Evolutionary conservation across 192 early-diverging fungal genomes (phyloP).

Genomic region (Coemansia guatemalensis): DNA sequence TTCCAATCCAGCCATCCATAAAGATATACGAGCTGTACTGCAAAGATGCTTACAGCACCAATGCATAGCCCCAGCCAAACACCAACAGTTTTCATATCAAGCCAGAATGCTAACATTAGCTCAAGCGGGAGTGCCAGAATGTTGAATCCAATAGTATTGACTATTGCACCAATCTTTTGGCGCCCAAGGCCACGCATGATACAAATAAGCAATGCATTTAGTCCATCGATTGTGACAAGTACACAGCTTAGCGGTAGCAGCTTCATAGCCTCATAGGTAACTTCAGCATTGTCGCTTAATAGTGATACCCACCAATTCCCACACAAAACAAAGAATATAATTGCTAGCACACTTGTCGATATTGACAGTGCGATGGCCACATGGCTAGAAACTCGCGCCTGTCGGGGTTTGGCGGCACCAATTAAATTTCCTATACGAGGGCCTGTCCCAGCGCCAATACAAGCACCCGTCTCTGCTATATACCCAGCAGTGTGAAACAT

Average conservation of each 20-base stretch:
- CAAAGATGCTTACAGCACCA: slow-evolving; percentile 3
- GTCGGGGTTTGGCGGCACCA: slow-evolving; percentile 54
- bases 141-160: slow-evolving; percentile 49
- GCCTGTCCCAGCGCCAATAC: slow-evolving; percentile 67
- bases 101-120: slow-evolving; percentile 31
- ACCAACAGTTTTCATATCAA: slow-evolving; percentile 15
- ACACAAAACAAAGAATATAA: slow-evolving; percentile 8
- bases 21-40: slow-evolving; percentile 18
- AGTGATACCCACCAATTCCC: slow-evolving; percentile 30
- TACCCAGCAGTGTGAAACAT: slow-evolving; percentile 63
- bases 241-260: slow-evolving; percentile 70
- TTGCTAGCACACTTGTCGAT: slow-evolving; percentile 38
- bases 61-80: slow-evolving; percentile 31
- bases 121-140: slow-evolving; percentile 42
- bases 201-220: slow-evolving; percentile 55
- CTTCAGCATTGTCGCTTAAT: slow-evolving; percentile 64
- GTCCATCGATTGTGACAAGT: slow-evolving; percentile 56
- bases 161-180: slow-evolving; percentile 44
- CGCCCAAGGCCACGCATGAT: slow-evolving; percentile 49
- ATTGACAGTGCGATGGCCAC: slow-evolving; percentile 57
- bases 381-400: slow-evolving; percentile 60
- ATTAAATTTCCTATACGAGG: slow-evolving; percentile 75
- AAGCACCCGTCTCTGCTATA: slow-evolving; percentile 66
- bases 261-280: slow-evolving; percentile 64
- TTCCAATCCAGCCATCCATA: slow-evolving; percentile 19